These are phyloP conservation scores for Bretziella fagacearum DNA, from an alignment of 2,329 filamentous ascomycete genomes.

Conservation along the genomic window DNA sequence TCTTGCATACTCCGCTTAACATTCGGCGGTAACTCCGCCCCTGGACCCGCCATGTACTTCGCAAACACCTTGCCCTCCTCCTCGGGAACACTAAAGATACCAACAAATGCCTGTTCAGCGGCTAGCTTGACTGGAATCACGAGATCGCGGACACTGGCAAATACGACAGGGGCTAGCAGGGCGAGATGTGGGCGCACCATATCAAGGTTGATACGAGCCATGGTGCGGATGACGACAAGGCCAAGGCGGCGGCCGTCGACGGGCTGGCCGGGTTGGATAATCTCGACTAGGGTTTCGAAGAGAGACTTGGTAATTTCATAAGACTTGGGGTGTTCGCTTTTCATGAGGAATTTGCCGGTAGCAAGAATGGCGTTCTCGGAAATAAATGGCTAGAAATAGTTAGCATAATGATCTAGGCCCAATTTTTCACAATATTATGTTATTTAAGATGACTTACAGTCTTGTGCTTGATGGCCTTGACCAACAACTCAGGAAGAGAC, in stretches of 20 bases:
- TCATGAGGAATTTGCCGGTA: slow-evolving; percentile 75
- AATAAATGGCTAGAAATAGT: slow-evolving; percentile 47
- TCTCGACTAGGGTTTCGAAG: slow-evolving; percentile 58
- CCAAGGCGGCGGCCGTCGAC: slow-evolving; percentile 72
- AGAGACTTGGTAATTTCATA: slow-evolving; percentile 66
- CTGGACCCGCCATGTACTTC: slow-evolving; percentile 62
- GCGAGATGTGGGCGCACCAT: slow-evolving; percentile 66
- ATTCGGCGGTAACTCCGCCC: slow-evolving; percentile 47
- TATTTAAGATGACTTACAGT: slow-evolving; percentile 38
- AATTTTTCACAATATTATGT: background rate
- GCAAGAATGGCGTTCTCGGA: slow-evolving; percentile 79
- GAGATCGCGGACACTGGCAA: slow-evolving; percentile 73
- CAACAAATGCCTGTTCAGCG: slow-evolving; percentile 84
- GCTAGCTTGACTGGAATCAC: slow-evolving; percentile 92
- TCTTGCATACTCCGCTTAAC: slow-evolving; percentile 84
- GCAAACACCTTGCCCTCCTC: slow-evolving; percentile 77
- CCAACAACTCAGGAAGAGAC: slow-evolving; percentile 60
- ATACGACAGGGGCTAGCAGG: slow-evolving; percentile 66
- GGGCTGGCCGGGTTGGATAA: slow-evolving; percentile 61
- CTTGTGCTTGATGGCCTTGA: slow-evolving; percentile 60
- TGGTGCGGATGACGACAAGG: slow-evolving; percentile 73
- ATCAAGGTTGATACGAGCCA: slow-evolving; percentile 63
- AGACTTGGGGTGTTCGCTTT: slow-evolving; percentile 42
- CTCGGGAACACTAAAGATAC: slow-evolving; percentile 78
- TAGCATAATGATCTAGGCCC: slow-evolving; percentile 14